Conservation (phyloP, 257 asterid genomes). For the Eucommia ulmoides region DNA sequence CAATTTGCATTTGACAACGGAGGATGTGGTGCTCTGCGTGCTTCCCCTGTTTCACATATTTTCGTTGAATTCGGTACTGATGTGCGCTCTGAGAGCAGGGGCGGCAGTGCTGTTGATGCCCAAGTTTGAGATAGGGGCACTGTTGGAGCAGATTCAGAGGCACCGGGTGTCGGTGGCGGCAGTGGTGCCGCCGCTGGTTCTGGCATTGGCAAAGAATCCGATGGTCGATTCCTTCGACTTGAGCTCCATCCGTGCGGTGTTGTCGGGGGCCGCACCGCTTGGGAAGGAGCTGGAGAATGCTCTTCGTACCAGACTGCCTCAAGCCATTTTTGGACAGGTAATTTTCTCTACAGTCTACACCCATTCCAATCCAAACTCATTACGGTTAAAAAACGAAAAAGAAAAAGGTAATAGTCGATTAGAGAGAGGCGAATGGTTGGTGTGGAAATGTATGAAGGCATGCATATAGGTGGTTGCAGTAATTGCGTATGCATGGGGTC, state of each 20-base stretch:
- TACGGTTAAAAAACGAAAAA: too few species aligned
- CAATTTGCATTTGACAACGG: not conserved
- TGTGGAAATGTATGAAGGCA: too few species aligned
- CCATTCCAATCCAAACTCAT: too few species aligned
- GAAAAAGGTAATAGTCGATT: too few species aligned
- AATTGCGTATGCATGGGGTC: too few species aligned
- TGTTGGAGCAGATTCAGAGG: not conserved
- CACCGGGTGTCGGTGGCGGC: not conserved
- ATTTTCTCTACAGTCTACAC: too few species aligned
- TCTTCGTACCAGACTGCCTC: not conserved
- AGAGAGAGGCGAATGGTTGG: too few species aligned
- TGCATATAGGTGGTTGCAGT: too few species aligned
- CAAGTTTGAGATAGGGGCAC: not conserved
- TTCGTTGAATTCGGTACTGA: not conserved
- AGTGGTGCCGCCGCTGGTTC: not conserved
- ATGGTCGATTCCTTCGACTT: not conserved
- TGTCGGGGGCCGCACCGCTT: not conserved
- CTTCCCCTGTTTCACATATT: not conserved
- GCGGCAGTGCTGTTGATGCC: not conserved
- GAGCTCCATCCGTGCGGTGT: not conserved
- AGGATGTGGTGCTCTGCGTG: not conserved
- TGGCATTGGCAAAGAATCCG: not conserved
- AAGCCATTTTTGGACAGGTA: not conserved
- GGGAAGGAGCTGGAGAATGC: not conserved
- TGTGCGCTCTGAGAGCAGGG: not conserved